A percentile compares a stretch with the other conserved stretches of the same genome.
Conservation (phyloP, 75 land plant genomes). For the Picea sitchensis region DNA sequence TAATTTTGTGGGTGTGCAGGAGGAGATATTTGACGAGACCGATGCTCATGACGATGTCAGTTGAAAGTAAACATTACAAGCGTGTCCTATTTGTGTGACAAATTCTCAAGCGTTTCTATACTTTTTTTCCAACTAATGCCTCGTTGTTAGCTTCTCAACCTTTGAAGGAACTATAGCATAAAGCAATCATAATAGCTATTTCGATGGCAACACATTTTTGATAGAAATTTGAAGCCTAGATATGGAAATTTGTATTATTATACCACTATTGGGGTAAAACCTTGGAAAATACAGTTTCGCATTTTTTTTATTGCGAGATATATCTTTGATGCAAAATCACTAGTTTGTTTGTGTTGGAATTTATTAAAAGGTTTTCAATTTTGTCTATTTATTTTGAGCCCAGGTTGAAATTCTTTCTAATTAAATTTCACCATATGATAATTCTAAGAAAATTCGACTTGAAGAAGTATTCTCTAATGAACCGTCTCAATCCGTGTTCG, state of each 20-base stretch:
- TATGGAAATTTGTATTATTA: neutral
- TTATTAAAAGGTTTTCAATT: neutral
- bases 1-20: slow-evolving; percentile 19
- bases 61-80: slow-evolving; percentile 4
- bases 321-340: neutral
- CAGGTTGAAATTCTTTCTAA: no score
- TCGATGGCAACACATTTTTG: neutral
- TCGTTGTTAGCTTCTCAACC: neutral
- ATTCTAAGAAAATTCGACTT: no score
- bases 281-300: neutral
- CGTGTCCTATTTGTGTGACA: neutral
- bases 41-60: slow-evolving; percentile 15
- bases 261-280: neutral
- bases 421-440: no score
- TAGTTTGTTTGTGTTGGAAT: neutral
- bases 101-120: neutral
- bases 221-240: neutral
- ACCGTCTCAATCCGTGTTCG: no score
- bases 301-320: neutral
- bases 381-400: no score
- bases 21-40: slow-evolving; percentile 48
- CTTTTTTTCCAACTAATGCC: neutral
- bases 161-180: neutral
- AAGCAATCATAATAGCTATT: neutral
- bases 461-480: no score